Evolutionary conservation across 2,329 filamentous ascomycete genomes (phyloP), one percentile per base, ranked within the genome.

Genomic region (Neophaeococcomyces aloes): DNA sequence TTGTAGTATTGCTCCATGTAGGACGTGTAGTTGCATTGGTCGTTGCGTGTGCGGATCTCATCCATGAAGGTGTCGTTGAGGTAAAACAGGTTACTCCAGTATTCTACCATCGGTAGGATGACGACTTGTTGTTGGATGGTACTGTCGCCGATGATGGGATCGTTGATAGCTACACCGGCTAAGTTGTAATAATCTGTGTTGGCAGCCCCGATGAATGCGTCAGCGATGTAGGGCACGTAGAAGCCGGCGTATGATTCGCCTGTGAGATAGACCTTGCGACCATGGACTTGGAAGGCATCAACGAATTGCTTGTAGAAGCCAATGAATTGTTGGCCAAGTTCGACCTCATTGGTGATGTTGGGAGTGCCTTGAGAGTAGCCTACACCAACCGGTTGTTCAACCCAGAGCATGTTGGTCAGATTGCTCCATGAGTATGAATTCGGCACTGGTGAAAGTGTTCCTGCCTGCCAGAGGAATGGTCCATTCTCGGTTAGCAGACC

Each of bases 401-500:
- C 51, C 48, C 49, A 53, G n/a, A 53, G 57, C 21, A 68, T 58
- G 46, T 69, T 68, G 2, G 65, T 68, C 30, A 67, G 46, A 39
- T 65, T 58, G 7, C 34, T 44, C 38, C 52, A 59, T 13, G 73
- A 73, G 64, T 80, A 86, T 0, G 74, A 70, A 57, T 87, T 87
- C 34, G 67, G 64, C 0, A 78, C 68, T 0, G 82, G 81, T 15
- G 70, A 68, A 39, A 69, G 72, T 1, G 81, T 87, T 23, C 84
- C 84, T 8, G 76, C 69, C 57, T 81, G 74, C 79, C 80, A 84
- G 4, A 72, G 44, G 54, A 85, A 81, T 0, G 83, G 81, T 0
- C 85, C 83, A 53, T 86, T 88, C 54, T 88, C 83, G 37, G 84
- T 81, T 6, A 88, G 59, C 2, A 88, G 66, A 7, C 81, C 82